Evolutionary conservation across 805 yeast genomes (phyloP).

Genomic region (Scheffersomyces ergatensis): DNA sequence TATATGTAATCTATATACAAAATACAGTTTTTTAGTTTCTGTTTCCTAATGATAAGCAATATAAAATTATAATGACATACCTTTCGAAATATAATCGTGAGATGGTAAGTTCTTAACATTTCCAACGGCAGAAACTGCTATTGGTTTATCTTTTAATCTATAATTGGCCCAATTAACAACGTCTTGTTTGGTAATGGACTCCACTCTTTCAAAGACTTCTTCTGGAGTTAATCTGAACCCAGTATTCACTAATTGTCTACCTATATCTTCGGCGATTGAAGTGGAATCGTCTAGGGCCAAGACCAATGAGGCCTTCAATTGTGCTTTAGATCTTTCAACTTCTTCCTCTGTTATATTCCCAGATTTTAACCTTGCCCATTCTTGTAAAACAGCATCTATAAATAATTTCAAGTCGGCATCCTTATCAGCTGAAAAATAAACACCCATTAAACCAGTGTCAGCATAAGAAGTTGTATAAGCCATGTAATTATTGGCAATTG

Average conservation of each 20-base stretch:
- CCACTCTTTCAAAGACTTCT: slow-evolving; percentile 73
- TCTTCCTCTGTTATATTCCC: slow-evolving; percentile 82
- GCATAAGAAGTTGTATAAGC: slow-evolving; percentile 96
- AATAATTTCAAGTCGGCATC: slow-evolving; percentile 63
- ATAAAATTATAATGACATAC: slow-evolving; percentile 21
- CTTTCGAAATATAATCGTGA: slow-evolving; percentile 51
- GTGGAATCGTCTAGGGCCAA: slow-evolving; percentile 92
- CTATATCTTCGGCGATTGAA: slow-evolving; percentile 95
- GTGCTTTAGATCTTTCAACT: slow-evolving; percentile 92
- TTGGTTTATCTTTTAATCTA: slow-evolving; percentile 70
- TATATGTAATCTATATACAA: slow-evolving; percentile 2
- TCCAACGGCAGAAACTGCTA: slow-evolving; percentile 92
- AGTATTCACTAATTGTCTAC: slow-evolving; percentile 94
- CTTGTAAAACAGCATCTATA: slow-evolving; percentile 72
- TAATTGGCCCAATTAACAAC: slow-evolving; percentile 87
- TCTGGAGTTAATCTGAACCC: slow-evolving; percentile 76
- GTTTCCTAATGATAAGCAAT: neutral
- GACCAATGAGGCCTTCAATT: slow-evolving; percentile 86
- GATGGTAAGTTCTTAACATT: slow-evolving; percentile 71
- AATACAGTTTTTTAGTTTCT: neutral
- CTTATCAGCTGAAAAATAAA: slow-evolving; percentile 83
- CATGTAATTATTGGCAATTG: slow-evolving; percentile 91
- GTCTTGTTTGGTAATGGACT: slow-evolving; percentile 73
- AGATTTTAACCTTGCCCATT: slow-evolving; percentile 82
- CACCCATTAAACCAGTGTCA: slow-evolving; percentile 98